Conservation (phyloP, 176 grass and related monocot genomes). For the Cenchrus americanus region DNA sequence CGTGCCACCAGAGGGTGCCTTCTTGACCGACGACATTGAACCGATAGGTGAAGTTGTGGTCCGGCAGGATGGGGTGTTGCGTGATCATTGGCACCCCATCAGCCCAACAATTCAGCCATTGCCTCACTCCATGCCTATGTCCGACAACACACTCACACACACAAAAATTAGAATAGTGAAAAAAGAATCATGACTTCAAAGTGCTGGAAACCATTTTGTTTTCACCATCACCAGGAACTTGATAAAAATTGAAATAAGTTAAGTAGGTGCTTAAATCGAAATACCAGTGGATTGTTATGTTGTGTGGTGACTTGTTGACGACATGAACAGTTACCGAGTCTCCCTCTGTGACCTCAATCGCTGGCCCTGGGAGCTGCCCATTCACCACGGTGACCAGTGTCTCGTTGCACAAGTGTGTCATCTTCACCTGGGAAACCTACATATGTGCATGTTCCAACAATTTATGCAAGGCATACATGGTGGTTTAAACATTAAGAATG, state of each 20-base stretch:
- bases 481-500: too few relatives aligned
- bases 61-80: neutral
- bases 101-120: neutral
- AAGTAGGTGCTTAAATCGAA: too few relatives aligned
- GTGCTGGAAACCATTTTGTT: too few relatives aligned
- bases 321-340: conserved; percentile 12
- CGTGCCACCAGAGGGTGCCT: conserved; percentile 51
- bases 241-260: too few relatives aligned
- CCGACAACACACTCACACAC: neutral
- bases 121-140: conserved; percentile 34
- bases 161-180: too few relatives aligned
- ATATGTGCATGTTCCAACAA: neutral
- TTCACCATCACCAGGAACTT: too few relatives aligned
- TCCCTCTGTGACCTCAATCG: conserved; percentile 2
- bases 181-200: too few relatives aligned
- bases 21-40: conserved; percentile 10
- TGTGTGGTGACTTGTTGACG: neutral
- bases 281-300: conserved; percentile 34
- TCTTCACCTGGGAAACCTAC: conserved; percentile 9
- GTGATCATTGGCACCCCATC: conserved; percentile 3
- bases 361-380: conserved; percentile 24
- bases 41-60: conserved; percentile 29
- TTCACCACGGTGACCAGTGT: conserved; percentile 19
- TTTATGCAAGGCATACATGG: neutral
- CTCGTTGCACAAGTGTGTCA: conserved; percentile 18